A percentile compares a stretch with the other conserved stretches of the same genome.
Conservation (phyloP, 2,329 filamentous ascomycete species). For the Meredithiella fracta region DNA sequence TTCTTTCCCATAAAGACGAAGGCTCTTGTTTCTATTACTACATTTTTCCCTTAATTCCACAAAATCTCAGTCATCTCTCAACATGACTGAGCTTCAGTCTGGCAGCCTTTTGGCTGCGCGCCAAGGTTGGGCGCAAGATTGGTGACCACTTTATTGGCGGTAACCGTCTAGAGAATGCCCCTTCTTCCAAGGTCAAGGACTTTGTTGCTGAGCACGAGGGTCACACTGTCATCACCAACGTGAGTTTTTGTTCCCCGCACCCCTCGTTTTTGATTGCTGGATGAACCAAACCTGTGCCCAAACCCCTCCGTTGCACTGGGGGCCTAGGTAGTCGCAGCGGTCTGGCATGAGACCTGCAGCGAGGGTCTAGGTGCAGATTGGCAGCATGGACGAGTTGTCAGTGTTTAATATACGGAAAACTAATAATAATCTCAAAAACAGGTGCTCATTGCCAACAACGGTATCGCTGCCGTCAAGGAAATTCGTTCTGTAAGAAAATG, state of each 20-base stretch:
- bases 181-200: constrained; percentile 81
- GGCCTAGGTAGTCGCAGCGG: not conserved
- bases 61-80: constrained; percentile 16
- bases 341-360: not conserved
- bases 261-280: not conserved
- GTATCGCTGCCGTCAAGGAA: constrained; percentile 98
- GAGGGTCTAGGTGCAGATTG: not conserved
- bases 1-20: constrained; percentile 6
- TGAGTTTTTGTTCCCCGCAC: constrained; percentile 33
- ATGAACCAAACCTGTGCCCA: not conserved
- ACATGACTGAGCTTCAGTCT: constrained; percentile 33
- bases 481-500: constrained; percentile 99
- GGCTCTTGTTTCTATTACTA: not conserved
- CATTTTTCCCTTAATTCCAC: constrained; percentile 9
- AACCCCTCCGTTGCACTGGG: constrained; percentile 1
- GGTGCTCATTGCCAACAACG: constrained; percentile 98
- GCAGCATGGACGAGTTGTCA: too few species aligned
- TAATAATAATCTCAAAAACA: constrained; percentile 24
- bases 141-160: constrained; percentile 93
- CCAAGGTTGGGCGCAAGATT: constrained; percentile 49
- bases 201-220: constrained; percentile 81
- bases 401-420: too few species aligned
- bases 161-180: constrained; percentile 67
- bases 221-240: constrained; percentile 96
- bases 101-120: constrained; percentile 32